These are phyloP conservation scores for Medicago arabica DNA, from an alignment of 306 rosid genomes.

Conservation along the genomic window DNA sequence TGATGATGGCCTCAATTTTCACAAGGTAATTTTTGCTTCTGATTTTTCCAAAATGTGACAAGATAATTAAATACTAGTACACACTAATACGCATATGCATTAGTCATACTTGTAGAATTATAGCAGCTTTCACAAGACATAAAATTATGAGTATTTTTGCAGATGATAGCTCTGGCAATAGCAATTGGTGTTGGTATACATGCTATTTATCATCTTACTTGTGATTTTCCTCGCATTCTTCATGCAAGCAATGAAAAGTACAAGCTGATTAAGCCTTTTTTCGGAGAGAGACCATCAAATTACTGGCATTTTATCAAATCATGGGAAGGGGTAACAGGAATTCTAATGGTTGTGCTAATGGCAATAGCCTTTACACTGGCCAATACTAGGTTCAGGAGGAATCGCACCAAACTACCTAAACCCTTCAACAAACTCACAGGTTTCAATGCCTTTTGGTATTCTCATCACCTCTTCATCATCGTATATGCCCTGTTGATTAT, in stretches of 20 bases:
- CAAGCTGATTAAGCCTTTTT: constrained; percentile 53
- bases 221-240: constrained; percentile 70
- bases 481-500: constrained; percentile 65
- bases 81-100: too few species aligned
- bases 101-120: background rate
- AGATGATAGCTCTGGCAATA: constrained; percentile 61
- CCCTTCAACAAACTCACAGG: constrained; percentile 61
- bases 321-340: constrained; percentile 71
- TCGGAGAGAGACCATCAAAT: constrained; percentile 54
- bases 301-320: constrained; percentile 63
- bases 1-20: constrained; percentile 63
- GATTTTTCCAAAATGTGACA: constrained; percentile 14
- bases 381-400: constrained; percentile 55
- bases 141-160: constrained; percentile 37
- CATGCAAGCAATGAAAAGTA: constrained; percentile 55
- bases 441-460: constrained; percentile 79
- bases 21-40: constrained; percentile 52
- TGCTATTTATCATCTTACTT: constrained; percentile 54
- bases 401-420: constrained; percentile 51
- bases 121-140: constrained; percentile 32
- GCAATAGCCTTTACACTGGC: constrained; percentile 65
- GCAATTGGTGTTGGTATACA: constrained; percentile 57
- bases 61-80: constrained; percentile 8
- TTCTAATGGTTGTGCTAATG: constrained; percentile 59
- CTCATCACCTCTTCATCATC: constrained; percentile 71